Evolutionary conservation across 257 asterid species (phyloP).

Genomic region (Solanum pinnatisectum): DNA sequence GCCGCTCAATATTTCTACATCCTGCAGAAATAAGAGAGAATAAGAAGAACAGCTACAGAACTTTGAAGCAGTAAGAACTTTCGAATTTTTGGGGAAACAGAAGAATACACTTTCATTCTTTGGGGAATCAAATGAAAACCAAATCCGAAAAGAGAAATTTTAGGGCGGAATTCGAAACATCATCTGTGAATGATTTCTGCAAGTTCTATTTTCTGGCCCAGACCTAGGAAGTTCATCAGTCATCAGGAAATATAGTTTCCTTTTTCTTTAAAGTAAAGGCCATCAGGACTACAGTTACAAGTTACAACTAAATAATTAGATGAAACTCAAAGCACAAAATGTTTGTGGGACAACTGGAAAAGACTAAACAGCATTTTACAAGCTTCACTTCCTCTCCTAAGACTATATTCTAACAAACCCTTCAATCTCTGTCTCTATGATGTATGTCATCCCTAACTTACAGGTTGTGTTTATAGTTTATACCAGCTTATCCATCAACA

Average conservation of each 20-base stretch:
- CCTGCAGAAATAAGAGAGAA: conserved; percentile 34
- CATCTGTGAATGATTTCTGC: background rate
- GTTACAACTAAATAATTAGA: background rate
- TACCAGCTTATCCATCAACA: background rate
- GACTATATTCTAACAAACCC: background rate
- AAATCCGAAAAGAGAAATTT: background rate
- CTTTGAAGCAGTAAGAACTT: background rate
- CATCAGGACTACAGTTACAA: background rate
- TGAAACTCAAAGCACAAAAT: background rate
- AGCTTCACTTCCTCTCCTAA: background rate
- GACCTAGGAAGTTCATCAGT: background rate
- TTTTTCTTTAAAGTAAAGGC: background rate
- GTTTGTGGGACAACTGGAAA: background rate
- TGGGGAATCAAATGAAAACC: background rate
- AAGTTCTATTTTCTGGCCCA: background rate
- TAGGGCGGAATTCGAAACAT: background rate
- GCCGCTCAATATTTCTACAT: conserved; percentile 27
- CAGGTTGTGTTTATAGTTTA: background rate
- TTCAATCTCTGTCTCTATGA: background rate
- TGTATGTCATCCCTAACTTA: background rate
- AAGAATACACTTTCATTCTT: background rate
- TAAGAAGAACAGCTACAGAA: background rate
- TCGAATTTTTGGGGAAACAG: background rate
- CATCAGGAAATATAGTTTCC: background rate
- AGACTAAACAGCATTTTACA: background rate